Evolutionary conservation across 371 early-diverging fungal genomes (phyloP), one percentile per base, ranked within the genome.

Genomic region (Vairimorpha necatrix): DNA sequence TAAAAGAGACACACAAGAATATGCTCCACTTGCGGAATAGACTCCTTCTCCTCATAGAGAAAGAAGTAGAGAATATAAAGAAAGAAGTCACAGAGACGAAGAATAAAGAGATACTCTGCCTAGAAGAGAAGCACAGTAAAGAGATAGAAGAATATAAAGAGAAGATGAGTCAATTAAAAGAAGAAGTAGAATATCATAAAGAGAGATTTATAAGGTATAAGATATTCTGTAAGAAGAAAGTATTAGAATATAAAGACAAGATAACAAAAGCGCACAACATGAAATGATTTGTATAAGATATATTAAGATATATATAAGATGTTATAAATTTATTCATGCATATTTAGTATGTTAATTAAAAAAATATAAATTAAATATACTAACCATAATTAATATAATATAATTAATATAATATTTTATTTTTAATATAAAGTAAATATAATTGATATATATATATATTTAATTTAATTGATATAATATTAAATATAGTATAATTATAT

Each of bases 1-100:
- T 80, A n/a, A 80, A 76, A 61, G 80, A 80, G 20, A 28, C 68
- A 30, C 80, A 80, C 46, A 74, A 68, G 56, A 72, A 42, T 39
- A 68, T 69, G 39, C 53, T 80, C 16, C 46, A 34, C 24, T 69
- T 73, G n/a, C 72, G 76, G 33, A 69, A 66, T 30, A 76, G 69
- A 53, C 42, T 80, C 22, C 73, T 69, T 36, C 65, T 53, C 20
- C 34, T 58, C 16, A 67, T 80, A 53, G 73, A 76, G 11, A 80
- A 72, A 58, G 80, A 80, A 18, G 48, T 72, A 22, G 42, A 72
- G 33, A 63, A 46, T 48, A 36, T 62, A 9, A 76, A 69, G 70
- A 72, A 73, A 32, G 56, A 70, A 54, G 46, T 69, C 6, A 50
- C 42, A 16, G 33, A 54, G 24, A 54, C 36, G 22, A 54, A 58